phyloP scores from a whole-genome alignment of 2,329 filamentous ascomycete genomes.

The Talaromyces sp. region DNA sequence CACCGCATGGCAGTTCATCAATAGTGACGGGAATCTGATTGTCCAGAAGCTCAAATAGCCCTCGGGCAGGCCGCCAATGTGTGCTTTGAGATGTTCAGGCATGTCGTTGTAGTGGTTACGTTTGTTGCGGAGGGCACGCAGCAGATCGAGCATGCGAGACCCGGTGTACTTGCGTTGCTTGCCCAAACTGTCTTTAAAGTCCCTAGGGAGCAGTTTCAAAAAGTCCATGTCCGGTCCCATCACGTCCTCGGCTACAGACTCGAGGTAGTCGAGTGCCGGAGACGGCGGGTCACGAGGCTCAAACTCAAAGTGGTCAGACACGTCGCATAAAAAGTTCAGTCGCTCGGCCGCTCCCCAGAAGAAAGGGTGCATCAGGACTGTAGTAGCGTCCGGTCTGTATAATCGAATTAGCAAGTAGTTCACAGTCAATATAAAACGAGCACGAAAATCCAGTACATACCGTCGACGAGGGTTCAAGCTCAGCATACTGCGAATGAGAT shows the following conservation, averaged over 20 bases:
- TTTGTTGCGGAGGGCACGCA: slow-evolving; percentile 90
- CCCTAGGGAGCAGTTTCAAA: slow-evolving; percentile 65
- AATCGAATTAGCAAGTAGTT: slow-evolving; percentile 12
- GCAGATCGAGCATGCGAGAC: slow-evolving; percentile 72
- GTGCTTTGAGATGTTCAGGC: slow-evolving; percentile 68
- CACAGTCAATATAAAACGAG: neutral
- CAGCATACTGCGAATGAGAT: slow-evolving; percentile 80
- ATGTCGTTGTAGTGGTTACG: slow-evolving; percentile 98
- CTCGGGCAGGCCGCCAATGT: slow-evolving; percentile 69
- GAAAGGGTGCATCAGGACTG: slow-evolving; percentile 89
- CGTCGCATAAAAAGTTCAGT: slow-evolving; percentile 88
- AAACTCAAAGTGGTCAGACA: slow-evolving; percentile 94
- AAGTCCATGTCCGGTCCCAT: slow-evolving; percentile 66
- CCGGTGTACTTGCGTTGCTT: slow-evolving; percentile 96
- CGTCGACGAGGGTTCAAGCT: slow-evolving; percentile 58
- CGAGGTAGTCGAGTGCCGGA: slow-evolving; percentile 55
- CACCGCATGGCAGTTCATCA: slow-evolving; percentile 74
- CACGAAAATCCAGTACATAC: slow-evolving; percentile 24
- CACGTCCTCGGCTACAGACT: slow-evolving; percentile 42
- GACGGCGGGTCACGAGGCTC: slow-evolving; percentile 82
- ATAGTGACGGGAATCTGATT: slow-evolving; percentile 66
- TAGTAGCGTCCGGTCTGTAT: slow-evolving; percentile 60
- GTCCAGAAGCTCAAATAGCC: slow-evolving; percentile 85
- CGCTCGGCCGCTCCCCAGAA: slow-evolving; percentile 92
- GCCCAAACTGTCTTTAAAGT: slow-evolving; percentile 83